Conservation (phyloP, 352 stramenopile species). For the Pythium inflatum region DNA sequence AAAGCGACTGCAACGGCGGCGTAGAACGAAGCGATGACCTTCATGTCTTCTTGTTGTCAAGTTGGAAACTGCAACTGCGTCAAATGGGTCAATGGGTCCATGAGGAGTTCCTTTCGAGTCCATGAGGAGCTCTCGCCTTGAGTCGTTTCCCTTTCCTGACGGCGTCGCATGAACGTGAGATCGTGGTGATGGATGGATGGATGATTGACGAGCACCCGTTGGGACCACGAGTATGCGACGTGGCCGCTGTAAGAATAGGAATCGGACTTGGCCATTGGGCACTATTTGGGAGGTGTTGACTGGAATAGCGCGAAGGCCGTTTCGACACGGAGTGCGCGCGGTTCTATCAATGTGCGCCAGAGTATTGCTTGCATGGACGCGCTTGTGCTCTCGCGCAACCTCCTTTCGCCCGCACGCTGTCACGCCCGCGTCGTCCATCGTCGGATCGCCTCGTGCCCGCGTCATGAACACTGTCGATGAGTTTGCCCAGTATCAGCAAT, state of each 20-base stretch:
- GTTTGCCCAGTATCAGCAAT: conserved; percentile 29
- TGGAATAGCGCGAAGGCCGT: not conserved
- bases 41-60: not conserved
- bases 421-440: no score
- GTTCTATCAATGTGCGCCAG: not conserved
- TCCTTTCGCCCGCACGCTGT: no score
- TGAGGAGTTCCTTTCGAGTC: no score
- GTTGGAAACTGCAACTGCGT: no score
- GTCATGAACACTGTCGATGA: conserved; percentile 33
- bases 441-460: not conserved
- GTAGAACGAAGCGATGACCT: not conserved
- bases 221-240: no score
- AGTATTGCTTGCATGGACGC: not conserved
- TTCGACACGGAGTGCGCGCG: not conserved
- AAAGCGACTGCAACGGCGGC: not conserved
- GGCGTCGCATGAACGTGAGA: no score
- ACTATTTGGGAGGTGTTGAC: not conserved
- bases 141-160: no score
- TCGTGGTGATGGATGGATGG: no score
- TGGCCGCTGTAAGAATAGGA: not conserved
- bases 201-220: no score
- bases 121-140: no score
- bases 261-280: not conserved
- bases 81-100: no score
- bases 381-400: not conserved